Evolutionary conservation across 345 rosid genomes (phyloP), one percentile per base, ranked within the genome.

Genomic region (Ailanthus altissimus): DNA sequence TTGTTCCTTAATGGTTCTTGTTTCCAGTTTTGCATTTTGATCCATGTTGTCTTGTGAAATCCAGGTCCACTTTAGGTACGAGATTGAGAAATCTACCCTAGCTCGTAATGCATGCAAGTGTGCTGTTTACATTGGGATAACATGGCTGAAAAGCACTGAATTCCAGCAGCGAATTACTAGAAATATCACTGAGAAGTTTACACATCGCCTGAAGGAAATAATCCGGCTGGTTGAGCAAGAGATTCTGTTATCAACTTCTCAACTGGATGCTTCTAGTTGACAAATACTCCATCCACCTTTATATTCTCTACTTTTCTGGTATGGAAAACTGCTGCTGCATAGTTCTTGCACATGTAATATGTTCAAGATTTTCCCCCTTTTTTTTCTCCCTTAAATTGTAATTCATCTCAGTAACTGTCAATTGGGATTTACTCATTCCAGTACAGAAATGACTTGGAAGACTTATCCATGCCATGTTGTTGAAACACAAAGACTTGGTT

Each of bases 121-220:
- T 18, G 92, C 87, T 6, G 90, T 84, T 69, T 83, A 83, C 57
- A 38, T 88, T 9, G 85, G 86, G 80, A 88, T 92, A 47, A 75
- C 77, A 7, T 95, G 97, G 98, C 83, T 88, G 76, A 95, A 87
- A 80, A 80, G 90, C 81, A 89, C 84, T 75, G 84, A 87, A 83
- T 90, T 92, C 82, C 91, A 89, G 88, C 90, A 84, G 83, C 87
- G 91, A 80, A 90, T 95, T 64, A 82, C 88, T 45, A 80, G 77
- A 70, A 92, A 93, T 78, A 65, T 91, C 77, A 86, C 84, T 23
- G 87, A 91, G 45, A 93, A 92, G 75, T 88, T 90, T 67, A 79
- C 84, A 42, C 83, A 80, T 25, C 62, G 93, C 62, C 70, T 85
- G 38, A 85, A 84, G 77, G 94, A 89, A 57, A 90, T 87, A 40